Base-by-base conservation (phyloP, 2,329 filamentous ascomycete species). In the Boeremia lycopersici region DNA sequence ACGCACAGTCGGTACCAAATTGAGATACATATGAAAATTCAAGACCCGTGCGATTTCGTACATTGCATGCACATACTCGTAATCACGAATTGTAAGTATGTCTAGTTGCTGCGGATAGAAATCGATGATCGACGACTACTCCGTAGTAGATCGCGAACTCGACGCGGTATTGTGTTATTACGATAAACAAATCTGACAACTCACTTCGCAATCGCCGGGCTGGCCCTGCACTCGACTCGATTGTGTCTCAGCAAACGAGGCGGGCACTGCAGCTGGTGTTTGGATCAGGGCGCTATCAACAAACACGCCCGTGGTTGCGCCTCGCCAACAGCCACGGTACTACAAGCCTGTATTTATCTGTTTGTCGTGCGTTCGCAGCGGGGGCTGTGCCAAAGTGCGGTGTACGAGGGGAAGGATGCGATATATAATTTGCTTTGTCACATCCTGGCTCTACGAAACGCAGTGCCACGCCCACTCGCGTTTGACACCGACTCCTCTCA, bases 371-470 rank as follows among this genome's bases (percentile, higher is more conserved):
- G 46, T 39, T 6, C 10, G 47, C 41, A 17, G 46, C 17, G 35
- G 52, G 51, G 52, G 52, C 52, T 50, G 52, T 50, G 52, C 36
- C 17, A 40, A 50, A 47, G 36, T 47, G 36, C 52, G 46, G 46
- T 55, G 52, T 50, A 50, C 41, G 25, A 49, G 47, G 41, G 33
- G 29, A 26, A 48, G 40, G 40, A 36, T 31, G 46, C 34, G 57
- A 60, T 56, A 59, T 23, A 23, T 23, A 64, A 36, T 59, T 64
- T 65, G 56, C 57, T 51, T 59, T 60, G 64, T 64, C 58, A 41
- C 52, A 55, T 56, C 38, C 54, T 58, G 25, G 60, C 39, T 30
- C 17, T 48, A 29, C 63, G 63, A 63, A 67, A 64, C 64, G 57
- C 58, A 54, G 46, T 56, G 59, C 19, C 53, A 53, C 48, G 47